Conservation (phyloP, 306 rosid species). For the Quillaja saponaria region DNA sequence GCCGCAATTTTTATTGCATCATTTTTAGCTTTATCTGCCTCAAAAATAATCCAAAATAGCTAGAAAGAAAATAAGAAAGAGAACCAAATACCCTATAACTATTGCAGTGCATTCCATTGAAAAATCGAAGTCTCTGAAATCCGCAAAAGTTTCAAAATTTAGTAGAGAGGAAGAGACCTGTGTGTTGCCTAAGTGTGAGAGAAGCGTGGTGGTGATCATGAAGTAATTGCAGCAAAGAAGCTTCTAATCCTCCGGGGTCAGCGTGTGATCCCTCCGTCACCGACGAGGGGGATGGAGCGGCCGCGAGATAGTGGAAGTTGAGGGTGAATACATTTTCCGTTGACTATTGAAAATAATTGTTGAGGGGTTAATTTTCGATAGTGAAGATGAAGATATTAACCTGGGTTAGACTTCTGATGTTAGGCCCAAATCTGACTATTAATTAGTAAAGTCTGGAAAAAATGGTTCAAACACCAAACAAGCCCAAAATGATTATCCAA, state of each 20-base stretch:
- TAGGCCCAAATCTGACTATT: too few relatives aligned
- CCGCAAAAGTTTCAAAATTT: background rate
- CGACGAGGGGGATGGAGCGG: slow-evolving; percentile 23
- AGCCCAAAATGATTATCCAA: too few relatives aligned
- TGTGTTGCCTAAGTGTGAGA: slow-evolving; percentile 46
- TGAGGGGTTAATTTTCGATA: too few relatives aligned
- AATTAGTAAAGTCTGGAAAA: too few relatives aligned
- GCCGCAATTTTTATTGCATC: slow-evolving; percentile 58
- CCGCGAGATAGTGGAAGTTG: slow-evolving; percentile 34
- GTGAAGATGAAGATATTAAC: too few relatives aligned
- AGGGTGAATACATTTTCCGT: slow-evolving; percentile 30
- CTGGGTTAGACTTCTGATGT: too few relatives aligned
- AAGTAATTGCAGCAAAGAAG: slow-evolving; percentile 48
- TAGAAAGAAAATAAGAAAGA: background rate
- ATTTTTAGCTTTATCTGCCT: slow-evolving; percentile 68
- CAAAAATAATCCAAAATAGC: background rate
- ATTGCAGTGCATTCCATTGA: background rate
- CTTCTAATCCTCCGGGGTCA: slow-evolving; percentile 54
- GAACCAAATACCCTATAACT: background rate
- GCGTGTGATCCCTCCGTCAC: slow-evolving; percentile 22
- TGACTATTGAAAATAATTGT: too few relatives aligned
- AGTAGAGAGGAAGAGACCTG: slow-evolving; percentile 40
- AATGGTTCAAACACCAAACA: too few relatives aligned
- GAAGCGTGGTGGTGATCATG: slow-evolving; percentile 55
- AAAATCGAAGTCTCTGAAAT: background rate